phyloP scores from a whole-genome alignment of 176 grass and related monocot genomes.

The Oryza glaberrima region DNA sequence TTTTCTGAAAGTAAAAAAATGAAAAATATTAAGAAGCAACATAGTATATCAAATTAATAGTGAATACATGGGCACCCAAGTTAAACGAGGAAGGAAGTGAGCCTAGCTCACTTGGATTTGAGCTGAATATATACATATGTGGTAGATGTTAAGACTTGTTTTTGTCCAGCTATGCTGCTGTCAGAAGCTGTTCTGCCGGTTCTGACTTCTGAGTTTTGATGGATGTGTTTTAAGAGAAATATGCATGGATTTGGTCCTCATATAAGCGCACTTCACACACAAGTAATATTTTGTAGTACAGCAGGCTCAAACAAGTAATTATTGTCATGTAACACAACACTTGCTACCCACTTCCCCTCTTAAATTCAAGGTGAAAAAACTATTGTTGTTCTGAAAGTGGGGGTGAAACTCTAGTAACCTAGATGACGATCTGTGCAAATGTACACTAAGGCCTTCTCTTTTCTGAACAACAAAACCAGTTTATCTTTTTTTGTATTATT shows the following conservation, averaged over 20 bases:
- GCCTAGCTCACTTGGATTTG: not conserved
- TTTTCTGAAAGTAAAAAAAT: not conserved
- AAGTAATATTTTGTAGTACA: too few relatives aligned
- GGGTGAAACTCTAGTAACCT: not conserved
- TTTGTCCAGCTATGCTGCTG: conserved; percentile 17
- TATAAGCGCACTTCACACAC: too few relatives aligned
- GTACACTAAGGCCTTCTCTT: not conserved
- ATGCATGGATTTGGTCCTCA: too few relatives aligned
- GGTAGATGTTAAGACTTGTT: not conserved
- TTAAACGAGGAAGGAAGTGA: not conserved
- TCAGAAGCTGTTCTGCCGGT: not conserved
- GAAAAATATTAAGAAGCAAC: not conserved
- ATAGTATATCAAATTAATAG: not conserved
- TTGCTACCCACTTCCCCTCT: not conserved
- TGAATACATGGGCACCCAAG: not conserved
- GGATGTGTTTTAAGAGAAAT: too few relatives aligned
- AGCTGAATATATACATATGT: not conserved
- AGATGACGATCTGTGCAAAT: not conserved
- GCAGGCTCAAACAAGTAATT: not conserved
- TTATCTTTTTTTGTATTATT: not conserved
- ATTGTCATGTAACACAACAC: not conserved
- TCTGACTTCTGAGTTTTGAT: not conserved
- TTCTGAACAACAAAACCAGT: not conserved
- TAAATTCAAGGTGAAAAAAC: not conserved
- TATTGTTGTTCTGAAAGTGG: not conserved